Base-by-base conservation (phyloP, 306 rosid genomes). In the Acacia melanoxylon region DNA sequence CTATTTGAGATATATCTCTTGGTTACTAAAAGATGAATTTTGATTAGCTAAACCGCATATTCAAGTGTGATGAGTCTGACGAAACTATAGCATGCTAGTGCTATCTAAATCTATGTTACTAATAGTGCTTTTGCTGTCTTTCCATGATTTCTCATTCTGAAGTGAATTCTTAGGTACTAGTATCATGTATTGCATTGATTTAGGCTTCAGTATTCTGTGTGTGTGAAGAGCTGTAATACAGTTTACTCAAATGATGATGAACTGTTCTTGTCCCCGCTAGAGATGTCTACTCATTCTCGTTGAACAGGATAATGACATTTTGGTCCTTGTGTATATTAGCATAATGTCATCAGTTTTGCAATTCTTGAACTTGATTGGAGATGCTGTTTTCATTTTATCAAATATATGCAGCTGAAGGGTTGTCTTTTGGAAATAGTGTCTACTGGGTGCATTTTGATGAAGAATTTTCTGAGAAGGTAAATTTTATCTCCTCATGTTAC, bases 361-460 rank as follows among this genome's bases (percentile, higher is more conserved):
- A 68, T 75, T 83, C 68, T 80, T 88, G 52, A 88, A 78, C 65
- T 78, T 89, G 52, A 88, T 83, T 80, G 75, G 65, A 65, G 80
- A 82, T 77, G 66, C 77, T n/a, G 70, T 82, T 81, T 85, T 80
- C 71, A 52, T 69, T 72, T 52, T 46, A 33, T 90, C 76, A 84
- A 49, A 75, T 93, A 75, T 93, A 65, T 92, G 90, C 91, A 95
- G 98, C 91, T 66, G 90, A 92, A 89, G 98, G 92, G 22, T 72
- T 95, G 89, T 85, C 66, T 82, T 93, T 95, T 86, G 99, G 99
- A 54, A 95, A 95, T 82, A 89, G 90, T 24, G 96, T 93, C 86
- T 95, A 93, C 79, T 89, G 92, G 97, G 90, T 95, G 82, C 90
- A 84, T 22, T 95, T 95, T 74, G 99, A 96, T 72, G 94, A 96